Conservation (phyloP, 2,329 filamentous ascomycete genomes). For the Tolypocladium album region DNA sequence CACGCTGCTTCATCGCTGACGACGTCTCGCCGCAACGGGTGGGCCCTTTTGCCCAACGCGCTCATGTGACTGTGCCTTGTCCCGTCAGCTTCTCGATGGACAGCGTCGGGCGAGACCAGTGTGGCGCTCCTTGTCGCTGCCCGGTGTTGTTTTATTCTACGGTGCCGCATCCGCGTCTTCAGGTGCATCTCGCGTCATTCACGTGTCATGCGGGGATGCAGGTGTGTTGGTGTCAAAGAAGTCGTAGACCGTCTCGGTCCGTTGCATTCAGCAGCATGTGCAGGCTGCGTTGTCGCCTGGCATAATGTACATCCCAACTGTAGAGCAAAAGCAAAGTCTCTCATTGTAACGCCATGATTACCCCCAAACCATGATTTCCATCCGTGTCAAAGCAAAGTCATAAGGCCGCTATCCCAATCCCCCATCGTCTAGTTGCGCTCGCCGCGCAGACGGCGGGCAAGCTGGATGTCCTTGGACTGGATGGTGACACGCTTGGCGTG, state of each 20-base stretch:
- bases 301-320: conserved; percentile 33
- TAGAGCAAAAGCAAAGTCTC: conserved; percentile 24
- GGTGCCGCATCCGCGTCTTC: neutral
- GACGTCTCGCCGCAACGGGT: too few relatives aligned
- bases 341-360: conserved; percentile 36
- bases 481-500: conserved; percentile 99
- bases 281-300: conserved; percentile 11
- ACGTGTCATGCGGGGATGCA: neutral
- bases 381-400: conserved; percentile 28
- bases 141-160: neutral
- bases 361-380: conserved; percentile 26
- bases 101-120: too few relatives aligned
- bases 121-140: too few relatives aligned
- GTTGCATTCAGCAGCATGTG: conserved; percentile 12
- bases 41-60: too few relatives aligned
- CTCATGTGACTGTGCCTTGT: too few relatives aligned
- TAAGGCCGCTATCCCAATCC: conserved; percentile 20
- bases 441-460: conserved; percentile 88
- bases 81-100: too few relatives aligned
- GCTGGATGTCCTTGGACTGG: conserved; percentile 94
- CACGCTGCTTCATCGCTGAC: too few relatives aligned
- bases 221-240: neutral
- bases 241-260: neutral
- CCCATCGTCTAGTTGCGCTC: conserved; percentile 63
- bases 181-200: neutral